phyloP scores from a whole-genome alignment of 2,329 filamentous ascomycete genomes.

The Cladosporium sphaerospermum region DNA sequence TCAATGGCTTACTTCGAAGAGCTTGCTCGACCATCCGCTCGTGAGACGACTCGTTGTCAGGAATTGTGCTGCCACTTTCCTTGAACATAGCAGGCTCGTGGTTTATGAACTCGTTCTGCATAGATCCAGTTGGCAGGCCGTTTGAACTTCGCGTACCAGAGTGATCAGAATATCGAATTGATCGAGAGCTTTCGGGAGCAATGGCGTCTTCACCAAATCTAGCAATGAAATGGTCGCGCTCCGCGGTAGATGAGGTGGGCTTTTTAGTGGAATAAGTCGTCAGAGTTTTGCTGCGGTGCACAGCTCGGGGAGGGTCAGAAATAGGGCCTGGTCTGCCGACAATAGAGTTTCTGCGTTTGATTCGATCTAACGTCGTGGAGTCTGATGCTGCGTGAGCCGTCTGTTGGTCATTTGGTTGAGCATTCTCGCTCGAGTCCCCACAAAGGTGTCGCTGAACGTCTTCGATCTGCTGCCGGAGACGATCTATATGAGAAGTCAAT shows the following conservation, averaged over 20 bases:
- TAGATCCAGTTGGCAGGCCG: conserved; percentile 26
- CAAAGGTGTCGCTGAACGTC: conserved; percentile 22
- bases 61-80: conserved; percentile 37
- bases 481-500: conserved; percentile 10
- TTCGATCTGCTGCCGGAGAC: conserved; percentile 19
- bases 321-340: background rate
- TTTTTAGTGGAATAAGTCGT: conserved; percentile 8
- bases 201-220: conserved; percentile 14
- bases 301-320: conserved; percentile 11
- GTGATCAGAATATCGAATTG: conserved; percentile 18
- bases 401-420: conserved; percentile 1
- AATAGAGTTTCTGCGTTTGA: conserved; percentile 18
- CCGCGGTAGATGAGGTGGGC: background rate
- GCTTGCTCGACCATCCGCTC: conserved; percentile 35
- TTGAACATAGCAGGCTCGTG: conserved; percentile 39
- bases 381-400: conserved; percentile 4
- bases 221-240: background rate
- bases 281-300: conserved; percentile 20
- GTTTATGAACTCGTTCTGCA: conserved; percentile 31
- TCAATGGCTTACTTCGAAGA: conserved; percentile 18
- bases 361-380: conserved; percentile 16
- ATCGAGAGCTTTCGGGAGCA: conserved; percentile 14
- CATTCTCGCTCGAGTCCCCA: conserved; percentile 11
- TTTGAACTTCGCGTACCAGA: conserved; percentile 17
- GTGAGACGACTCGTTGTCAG: conserved; percentile 37